These are phyloP conservation scores for Pseudogymnoascus sp. DNA, from an alignment of 2,329 filamentous ascomycete species.

Conservation along the genomic window DNA sequence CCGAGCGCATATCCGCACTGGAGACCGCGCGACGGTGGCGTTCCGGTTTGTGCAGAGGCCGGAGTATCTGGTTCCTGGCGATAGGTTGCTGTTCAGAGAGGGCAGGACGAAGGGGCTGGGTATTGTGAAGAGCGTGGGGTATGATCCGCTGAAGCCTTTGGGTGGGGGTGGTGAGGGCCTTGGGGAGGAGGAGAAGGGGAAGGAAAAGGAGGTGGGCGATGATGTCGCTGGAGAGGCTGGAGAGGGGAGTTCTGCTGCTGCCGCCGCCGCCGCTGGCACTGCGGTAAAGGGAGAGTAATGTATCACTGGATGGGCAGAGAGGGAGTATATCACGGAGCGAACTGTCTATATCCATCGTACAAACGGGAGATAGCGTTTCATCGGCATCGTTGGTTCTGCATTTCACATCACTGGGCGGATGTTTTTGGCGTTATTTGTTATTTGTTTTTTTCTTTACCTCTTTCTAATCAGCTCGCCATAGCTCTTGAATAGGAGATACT, in stretches of 20 bases:
- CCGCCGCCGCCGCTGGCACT: background rate
- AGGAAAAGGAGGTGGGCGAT: conserved; percentile 8
- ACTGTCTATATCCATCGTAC: background rate
- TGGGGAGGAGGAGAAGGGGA: background rate
- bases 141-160: conserved; percentile 57
- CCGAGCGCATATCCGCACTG: conserved; percentile 87
- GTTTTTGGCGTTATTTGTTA: background rate
- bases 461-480: background rate
- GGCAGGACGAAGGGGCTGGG: conserved; percentile 91
- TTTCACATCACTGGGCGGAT: background rate
- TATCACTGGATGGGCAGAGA: background rate
- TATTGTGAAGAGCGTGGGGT: conserved; percentile 86
- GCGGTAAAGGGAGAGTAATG: background rate
- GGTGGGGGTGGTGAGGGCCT: conserved; percentile 22
- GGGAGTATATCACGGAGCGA: background rate
- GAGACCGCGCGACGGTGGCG: conserved; percentile 86
- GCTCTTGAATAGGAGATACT: background rate
- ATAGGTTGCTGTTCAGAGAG: conserved; percentile 86
- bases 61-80: conserved; percentile 83
- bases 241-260: background rate
- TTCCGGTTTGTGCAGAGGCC: conserved; percentile 93
- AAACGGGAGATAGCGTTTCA: background rate
- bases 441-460: background rate
- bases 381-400: background rate
- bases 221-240: background rate